Evolutionary conservation across 352 stramenopile species (phyloP).

Genomic region (Phytophthora rubi): DNA sequence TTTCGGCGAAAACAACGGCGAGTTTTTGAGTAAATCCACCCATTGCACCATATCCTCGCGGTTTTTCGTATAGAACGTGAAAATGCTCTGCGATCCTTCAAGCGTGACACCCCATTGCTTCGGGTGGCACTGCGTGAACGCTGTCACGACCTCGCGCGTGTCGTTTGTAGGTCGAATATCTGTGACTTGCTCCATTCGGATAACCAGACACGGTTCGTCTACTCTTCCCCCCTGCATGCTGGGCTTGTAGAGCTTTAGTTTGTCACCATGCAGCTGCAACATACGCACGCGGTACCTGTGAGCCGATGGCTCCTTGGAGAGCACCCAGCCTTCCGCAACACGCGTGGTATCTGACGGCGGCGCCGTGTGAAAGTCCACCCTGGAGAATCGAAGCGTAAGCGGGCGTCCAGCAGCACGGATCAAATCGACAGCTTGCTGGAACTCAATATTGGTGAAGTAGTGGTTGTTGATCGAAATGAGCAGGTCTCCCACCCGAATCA

Average conservation of each 20-base stretch:
- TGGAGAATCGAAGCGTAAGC: slow-evolving; percentile 85
- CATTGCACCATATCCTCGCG: slow-evolving; percentile 83
- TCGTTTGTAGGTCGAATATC: slow-evolving; percentile 88
- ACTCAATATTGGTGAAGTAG: slow-evolving; percentile 90
- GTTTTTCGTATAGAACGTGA: slow-evolving; percentile 87
- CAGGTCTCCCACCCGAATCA: slow-evolving; percentile 82
- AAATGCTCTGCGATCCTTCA: slow-evolving; percentile 81
- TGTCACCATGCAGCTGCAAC: slow-evolving; percentile 81
- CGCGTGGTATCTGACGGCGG: slow-evolving; percentile 43
- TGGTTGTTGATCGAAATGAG: slow-evolving; percentile 90
- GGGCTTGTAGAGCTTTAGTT: slow-evolving; percentile 85
- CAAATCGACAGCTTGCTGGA: slow-evolving; percentile 77
- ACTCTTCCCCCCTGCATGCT: slow-evolving; percentile 80
- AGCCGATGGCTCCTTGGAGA: slow-evolving; percentile 82
- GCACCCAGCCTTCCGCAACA: slow-evolving; percentile 84
- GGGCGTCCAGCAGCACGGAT: slow-evolving; percentile 73
- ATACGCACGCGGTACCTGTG: slow-evolving; percentile 83
- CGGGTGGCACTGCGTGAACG: slow-evolving; percentile 83
- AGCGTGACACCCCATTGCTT: slow-evolving; percentile 89
- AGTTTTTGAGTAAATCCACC: slow-evolving; percentile 90
- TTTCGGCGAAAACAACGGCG: slow-evolving; percentile 68
- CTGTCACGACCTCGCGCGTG: slow-evolving; percentile 73
- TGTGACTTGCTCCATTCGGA: slow-evolving; percentile 85
- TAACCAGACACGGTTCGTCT: slow-evolving; percentile 71
- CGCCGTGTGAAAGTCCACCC: slow-evolving; percentile 58